Conservation (phyloP, 192 early-diverging fungal genomes). For the Phycomyces blakesleeanus region DNA sequence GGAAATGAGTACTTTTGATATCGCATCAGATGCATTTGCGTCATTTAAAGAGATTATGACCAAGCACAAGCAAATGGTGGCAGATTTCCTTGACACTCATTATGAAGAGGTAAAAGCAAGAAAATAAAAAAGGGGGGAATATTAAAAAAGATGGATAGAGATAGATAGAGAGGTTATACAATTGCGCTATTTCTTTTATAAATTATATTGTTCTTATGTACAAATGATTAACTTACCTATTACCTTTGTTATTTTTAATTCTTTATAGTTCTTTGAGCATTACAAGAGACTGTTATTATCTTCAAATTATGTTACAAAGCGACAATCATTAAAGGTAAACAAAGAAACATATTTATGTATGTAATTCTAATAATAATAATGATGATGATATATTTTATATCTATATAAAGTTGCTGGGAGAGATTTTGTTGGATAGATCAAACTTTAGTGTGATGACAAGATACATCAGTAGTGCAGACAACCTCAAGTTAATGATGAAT, state of each 20-base stretch:
- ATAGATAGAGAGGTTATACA: no score
- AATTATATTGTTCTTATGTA: no score
- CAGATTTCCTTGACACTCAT: constrained; percentile 81
- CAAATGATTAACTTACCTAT: no score
- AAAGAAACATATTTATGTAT: neutral
- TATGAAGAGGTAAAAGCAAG: constrained; percentile 68
- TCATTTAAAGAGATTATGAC: constrained; percentile 97
- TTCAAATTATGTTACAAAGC: constrained; percentile 95
- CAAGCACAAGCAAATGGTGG: constrained; percentile 89
- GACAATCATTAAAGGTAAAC: constrained; percentile 93
- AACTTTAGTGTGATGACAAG: constrained; percentile 95
- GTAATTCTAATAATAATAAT: neutral
- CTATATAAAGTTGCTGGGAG: constrained; percentile 78
- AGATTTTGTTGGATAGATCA: constrained; percentile 91
- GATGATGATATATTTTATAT: no score
- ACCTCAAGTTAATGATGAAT: constrained; percentile 98
- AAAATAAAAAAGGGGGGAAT: neutral
- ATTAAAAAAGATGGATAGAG: neutral
- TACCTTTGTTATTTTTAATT: no score
- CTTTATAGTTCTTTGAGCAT: constrained; percentile 75
- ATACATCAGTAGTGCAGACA: constrained; percentile 88
- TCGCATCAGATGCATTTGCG: constrained; percentile 96
- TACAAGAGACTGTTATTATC: constrained; percentile 86
- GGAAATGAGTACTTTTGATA: constrained; percentile 96
- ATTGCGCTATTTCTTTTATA: no score